Evolutionary conservation across 2,329 filamentous ascomycete genomes (phyloP).

Genomic region (Pseudocercospora vitis): DNA sequence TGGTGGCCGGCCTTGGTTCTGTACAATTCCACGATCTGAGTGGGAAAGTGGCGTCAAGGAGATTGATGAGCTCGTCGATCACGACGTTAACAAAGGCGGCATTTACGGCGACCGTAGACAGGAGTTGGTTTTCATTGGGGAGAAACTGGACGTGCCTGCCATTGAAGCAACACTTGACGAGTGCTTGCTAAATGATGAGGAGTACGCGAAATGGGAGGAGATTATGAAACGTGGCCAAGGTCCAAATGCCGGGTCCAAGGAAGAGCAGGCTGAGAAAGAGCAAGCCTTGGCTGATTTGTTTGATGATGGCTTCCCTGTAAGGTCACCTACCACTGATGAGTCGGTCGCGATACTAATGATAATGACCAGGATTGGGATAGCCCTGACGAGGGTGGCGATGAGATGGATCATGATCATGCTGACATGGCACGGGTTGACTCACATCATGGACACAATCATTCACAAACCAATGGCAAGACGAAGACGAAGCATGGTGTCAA

Average conservation of each 20-base stretch:
- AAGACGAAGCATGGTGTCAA: constrained; percentile 26
- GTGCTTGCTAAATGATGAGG: constrained; percentile 62
- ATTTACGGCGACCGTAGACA: constrained; percentile 69
- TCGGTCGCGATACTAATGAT: constrained; percentile 21
- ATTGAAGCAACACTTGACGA: constrained; percentile 58
- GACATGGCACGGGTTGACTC: constrained; percentile 21
- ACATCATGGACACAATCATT: constrained; percentile 18
- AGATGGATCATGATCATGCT: constrained; percentile 25
- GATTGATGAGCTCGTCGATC: constrained; percentile 49
- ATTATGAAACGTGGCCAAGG: constrained; percentile 29
- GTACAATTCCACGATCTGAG: constrained; percentile 55
- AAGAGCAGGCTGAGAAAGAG: constrained; percentile 33
- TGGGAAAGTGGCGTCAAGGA: constrained; percentile 52
- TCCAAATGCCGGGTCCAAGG: constrained; percentile 20
- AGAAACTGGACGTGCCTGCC: constrained; percentile 56
- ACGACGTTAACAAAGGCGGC: constrained; percentile 48
- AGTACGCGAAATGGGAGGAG: constrained; percentile 48
- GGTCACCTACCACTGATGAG: not conserved
- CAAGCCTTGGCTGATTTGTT: constrained; percentile 46
- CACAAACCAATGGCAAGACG: constrained; percentile 13
- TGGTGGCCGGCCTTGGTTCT: constrained; percentile 60
- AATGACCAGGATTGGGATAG: constrained; percentile 24
- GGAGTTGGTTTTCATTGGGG: constrained; percentile 72
- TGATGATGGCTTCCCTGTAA: constrained; percentile 34
- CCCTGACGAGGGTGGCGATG: constrained; percentile 18